phyloP scores from a whole-genome alignment of 2,329 filamentous ascomycete genomes.

The Pezicula rhizophila region DNA sequence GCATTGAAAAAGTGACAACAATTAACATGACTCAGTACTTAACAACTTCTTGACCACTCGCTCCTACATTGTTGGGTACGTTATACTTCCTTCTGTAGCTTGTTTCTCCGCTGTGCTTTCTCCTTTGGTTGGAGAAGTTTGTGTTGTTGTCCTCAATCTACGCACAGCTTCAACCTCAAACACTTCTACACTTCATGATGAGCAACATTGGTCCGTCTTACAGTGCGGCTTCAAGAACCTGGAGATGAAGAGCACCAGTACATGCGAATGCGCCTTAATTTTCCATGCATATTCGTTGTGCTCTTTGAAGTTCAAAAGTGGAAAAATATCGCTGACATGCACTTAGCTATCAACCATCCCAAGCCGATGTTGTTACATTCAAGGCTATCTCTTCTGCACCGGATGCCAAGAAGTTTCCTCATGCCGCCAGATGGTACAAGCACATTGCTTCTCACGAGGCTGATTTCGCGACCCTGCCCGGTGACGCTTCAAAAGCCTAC shows the following conservation, averaged over 20 bases:
- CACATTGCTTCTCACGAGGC: constrained; percentile 90
- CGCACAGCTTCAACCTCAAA: constrained; percentile 12
- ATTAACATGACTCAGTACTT: constrained; percentile 47
- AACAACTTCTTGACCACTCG: constrained; percentile 69
- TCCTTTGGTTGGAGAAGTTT: constrained; percentile 4
- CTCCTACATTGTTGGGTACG: constrained; percentile 80
- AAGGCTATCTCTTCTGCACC: constrained; percentile 77
- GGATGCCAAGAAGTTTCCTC: constrained; percentile 79
- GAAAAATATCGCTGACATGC: constrained; percentile 19
- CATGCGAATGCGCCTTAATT: constrained; percentile 67
- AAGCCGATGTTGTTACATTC: constrained; percentile 95
- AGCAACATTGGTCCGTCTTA: constrained; percentile 93
- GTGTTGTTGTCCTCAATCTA: constrained; percentile 10
- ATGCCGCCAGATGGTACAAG: constrained; percentile 98
- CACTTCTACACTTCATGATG: constrained; percentile 53
- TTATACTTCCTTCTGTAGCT: constrained; percentile 23
- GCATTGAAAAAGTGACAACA: constrained; percentile 6
- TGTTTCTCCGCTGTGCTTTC: constrained; percentile 16
- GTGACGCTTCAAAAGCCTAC: constrained; percentile 84
- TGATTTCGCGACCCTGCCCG: constrained; percentile 85
- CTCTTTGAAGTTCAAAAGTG: constrained; percentile 11
- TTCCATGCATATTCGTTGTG: constrained; percentile 12
- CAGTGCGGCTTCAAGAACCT: constrained; percentile 92
- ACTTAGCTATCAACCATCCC: constrained; percentile 57
- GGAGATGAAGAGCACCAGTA: constrained; percentile 72